Conservation (phyloP, 148 eudicot species). For the Silene uniflora region DNA sequence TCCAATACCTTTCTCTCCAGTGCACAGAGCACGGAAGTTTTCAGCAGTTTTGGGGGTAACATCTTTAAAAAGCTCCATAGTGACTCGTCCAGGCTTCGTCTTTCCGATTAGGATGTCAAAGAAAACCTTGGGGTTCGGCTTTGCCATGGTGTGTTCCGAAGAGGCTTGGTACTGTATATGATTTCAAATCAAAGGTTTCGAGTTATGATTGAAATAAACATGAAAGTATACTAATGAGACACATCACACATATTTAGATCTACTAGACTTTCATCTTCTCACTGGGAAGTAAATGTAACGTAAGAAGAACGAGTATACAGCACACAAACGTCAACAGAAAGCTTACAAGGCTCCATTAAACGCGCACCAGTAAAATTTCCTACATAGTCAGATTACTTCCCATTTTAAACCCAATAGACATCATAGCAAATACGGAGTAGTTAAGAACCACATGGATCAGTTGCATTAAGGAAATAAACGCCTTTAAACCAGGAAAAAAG, state of each 20-base stretch:
- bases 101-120: constrained; percentile 75
- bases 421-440: neutral
- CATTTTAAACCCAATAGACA: neutral
- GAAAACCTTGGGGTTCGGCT: constrained; percentile 70
- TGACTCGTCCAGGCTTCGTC: constrained; percentile 55
- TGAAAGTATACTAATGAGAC: no score
- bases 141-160: constrained; percentile 35
- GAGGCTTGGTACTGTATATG: neutral
- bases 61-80: constrained; percentile 70
- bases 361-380: neutral
- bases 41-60: constrained; percentile 75
- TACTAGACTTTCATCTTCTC: no score
- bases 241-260: no score
- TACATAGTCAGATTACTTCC: neutral
- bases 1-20: constrained; percentile 87
- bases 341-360: no score
- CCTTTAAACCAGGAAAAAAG: neutral
- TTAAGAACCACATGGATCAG: neutral
- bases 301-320: no score
- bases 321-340: no score
- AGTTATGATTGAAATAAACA: neutral
- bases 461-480: neutral
- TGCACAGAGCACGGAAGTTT: constrained; percentile 87
- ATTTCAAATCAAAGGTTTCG: neutral
- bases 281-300: no score